Evolutionary conservation across 768 basidiomycete genomes (phyloP).

Genomic region (Pulveroboletus sp.): DNA sequence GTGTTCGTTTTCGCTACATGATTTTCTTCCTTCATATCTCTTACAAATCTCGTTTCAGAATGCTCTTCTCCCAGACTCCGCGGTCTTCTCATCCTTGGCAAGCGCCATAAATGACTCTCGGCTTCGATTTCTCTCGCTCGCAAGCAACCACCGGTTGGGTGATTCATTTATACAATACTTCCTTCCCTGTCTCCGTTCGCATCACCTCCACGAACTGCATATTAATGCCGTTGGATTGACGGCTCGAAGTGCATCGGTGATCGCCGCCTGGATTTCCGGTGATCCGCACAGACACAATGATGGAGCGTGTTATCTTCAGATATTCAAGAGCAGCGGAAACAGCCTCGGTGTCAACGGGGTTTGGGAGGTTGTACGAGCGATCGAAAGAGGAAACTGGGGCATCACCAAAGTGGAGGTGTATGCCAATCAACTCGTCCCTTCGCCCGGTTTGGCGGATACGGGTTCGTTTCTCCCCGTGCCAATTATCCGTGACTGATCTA

Average conservation of each 20-base stretch:
- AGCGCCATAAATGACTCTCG: slow-evolving; percentile 52
- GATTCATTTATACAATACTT: slow-evolving; percentile 51
- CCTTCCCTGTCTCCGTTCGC: slow-evolving; percentile 47
- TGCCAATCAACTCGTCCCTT: slow-evolving; percentile 36
- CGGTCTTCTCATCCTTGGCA: slow-evolving; percentile 39
- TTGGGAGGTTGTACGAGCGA: slow-evolving; percentile 44
- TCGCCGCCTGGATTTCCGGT: slow-evolving; percentile 52
- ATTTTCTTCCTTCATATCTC: background rate
- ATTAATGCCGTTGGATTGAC: slow-evolving; percentile 50
- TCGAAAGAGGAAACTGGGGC: slow-evolving; percentile 48
- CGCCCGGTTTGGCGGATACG: background rate
- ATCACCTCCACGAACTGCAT: slow-evolving; percentile 49
- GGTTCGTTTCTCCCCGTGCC: slow-evolving; percentile 4
- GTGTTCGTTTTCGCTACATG: slow-evolving; percentile 39
- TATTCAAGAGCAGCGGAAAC: slow-evolving; percentile 59
- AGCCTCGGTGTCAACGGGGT: slow-evolving; percentile 47
- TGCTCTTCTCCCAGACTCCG: slow-evolving; percentile 36
- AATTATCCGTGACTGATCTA: slow-evolving; percentile 18
- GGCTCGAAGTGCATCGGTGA: slow-evolving; percentile 37
- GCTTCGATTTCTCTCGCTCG: slow-evolving; percentile 49
- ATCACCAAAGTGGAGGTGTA: slow-evolving; percentile 50
- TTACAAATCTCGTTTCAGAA: slow-evolving; percentile 36
- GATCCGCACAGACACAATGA: slow-evolving; percentile 4
- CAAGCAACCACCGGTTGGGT: slow-evolving; percentile 45
- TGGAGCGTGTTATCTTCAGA: slow-evolving; percentile 41